Percentiles rank a stretch among this genome's conserved stretches.
Evolutionary conservation across 192 early-diverging fungal genomes (phyloP).

Genomic region (Linnemannia exigua): DNA sequence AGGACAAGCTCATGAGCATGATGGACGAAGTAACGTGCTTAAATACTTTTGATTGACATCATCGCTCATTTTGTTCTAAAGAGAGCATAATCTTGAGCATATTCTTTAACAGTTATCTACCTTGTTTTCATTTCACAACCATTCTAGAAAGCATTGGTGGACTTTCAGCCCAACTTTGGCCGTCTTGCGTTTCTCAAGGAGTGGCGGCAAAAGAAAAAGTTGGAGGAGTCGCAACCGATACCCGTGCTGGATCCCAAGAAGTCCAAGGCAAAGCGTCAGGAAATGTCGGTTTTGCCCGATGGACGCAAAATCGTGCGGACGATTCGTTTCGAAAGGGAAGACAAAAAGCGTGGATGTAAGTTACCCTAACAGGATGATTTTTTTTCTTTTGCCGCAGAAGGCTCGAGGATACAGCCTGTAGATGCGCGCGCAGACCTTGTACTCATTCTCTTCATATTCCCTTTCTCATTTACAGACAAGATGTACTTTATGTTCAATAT

Average conservation of each 20-base stretch:
- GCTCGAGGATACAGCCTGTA: too few relatives aligned
- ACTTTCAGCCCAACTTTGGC: conserved; percentile 80
- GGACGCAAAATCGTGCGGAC: conserved; percentile 77
- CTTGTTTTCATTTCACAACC: conserved; percentile 1
- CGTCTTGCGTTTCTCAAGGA: conserved; percentile 79
- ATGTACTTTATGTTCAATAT: conserved; percentile 77
- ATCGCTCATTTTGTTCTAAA: background rate
- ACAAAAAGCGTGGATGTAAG: conserved; percentile 57
- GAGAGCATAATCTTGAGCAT: background rate
- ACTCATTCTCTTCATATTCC: background rate
- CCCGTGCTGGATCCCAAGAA: conserved; percentile 63
- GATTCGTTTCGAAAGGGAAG: conserved; percentile 74
- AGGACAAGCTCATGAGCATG: conserved; percentile 75
- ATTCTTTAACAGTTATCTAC: background rate
- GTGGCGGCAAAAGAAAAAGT: conserved; percentile 74
- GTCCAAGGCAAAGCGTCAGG: conserved; percentile 59
- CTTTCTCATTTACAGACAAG: conserved; percentile 58
- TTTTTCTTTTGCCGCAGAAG: background rate
- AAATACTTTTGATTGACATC: background rate
- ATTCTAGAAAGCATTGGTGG: conserved; percentile 58
- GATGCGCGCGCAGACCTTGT: background rate
- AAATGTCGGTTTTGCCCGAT: conserved; percentile 63
- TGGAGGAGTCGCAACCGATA: conserved; percentile 65
- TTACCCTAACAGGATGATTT: too few relatives aligned
- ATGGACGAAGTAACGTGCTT: conserved; percentile 72